These are phyloP conservation scores for Trichomonas tenax DNA, from an alignment of 208 protist species.

Conservation along the genomic window DNA sequence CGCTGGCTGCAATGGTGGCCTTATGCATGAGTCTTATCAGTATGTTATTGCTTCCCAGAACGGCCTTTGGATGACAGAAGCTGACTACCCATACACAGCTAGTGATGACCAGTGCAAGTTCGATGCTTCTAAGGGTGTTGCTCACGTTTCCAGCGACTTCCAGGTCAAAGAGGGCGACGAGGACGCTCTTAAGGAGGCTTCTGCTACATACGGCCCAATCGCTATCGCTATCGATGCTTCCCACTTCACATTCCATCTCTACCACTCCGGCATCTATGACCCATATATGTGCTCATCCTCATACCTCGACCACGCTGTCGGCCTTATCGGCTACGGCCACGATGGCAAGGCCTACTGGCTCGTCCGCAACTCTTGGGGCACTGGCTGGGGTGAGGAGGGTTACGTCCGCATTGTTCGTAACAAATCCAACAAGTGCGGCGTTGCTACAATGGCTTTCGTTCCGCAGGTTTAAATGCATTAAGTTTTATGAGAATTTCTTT, in stretches of 20 bases:
- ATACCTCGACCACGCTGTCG: too few relatives aligned
- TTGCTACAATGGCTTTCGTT: background rate
- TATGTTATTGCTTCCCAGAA: constrained; percentile 27
- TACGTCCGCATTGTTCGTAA: constrained; percentile 23
- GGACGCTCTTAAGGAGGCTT: too few relatives aligned
- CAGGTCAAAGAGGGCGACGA: too few relatives aligned
- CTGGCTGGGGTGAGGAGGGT: constrained; percentile 21
- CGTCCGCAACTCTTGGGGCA: constrained; percentile 30
- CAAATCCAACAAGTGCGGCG: constrained; percentile 21
- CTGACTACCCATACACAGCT: constrained; percentile 26
- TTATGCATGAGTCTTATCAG: constrained; percentile 28
- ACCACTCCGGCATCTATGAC: too few relatives aligned
- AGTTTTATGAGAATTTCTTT: too few relatives aligned
- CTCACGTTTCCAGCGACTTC: too few relatives aligned
- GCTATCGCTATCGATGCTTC: too few relatives aligned
- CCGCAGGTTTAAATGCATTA: too few relatives aligned
- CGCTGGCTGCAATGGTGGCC: constrained; percentile 37
- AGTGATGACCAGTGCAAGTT: background rate
- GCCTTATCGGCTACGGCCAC: background rate
- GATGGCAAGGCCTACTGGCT: constrained; percentile 30
- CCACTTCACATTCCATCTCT: too few relatives aligned
- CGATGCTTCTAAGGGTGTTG: background rate
- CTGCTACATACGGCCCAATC: too few relatives aligned
- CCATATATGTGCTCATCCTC: too few relatives aligned
- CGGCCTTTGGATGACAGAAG: constrained; percentile 29